phyloP scores from a whole-genome alignment of 306 rosid genomes.

The Canavalia gladiata region DNA sequence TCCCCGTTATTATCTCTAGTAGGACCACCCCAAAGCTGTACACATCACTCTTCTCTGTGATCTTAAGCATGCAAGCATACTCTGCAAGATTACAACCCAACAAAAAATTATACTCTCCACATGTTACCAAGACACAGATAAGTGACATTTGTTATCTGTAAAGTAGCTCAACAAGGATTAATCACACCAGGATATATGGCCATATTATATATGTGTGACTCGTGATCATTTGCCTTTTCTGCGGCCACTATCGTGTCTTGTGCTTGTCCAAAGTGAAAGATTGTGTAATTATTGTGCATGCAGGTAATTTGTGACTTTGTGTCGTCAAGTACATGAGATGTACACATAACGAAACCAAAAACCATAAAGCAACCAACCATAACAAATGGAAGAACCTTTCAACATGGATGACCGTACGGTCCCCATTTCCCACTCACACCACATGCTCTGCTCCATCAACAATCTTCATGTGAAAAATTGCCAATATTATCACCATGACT shows the following conservation, averaged over 20 bases:
- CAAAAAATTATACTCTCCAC: constrained; percentile 25
- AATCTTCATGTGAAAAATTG: constrained; percentile 10
- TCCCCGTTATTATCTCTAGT: constrained; percentile 85
- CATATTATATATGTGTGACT: constrained; percentile 6
- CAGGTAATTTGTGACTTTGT: constrained; percentile 44
- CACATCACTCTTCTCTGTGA: constrained; percentile 86
- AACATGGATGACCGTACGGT: constrained; percentile 27
- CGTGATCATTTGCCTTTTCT: constrained; percentile 48
- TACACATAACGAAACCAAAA: constrained; percentile 41
- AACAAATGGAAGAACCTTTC: not conserved
- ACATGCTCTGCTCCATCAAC: constrained; percentile 30
- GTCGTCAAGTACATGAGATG: constrained; percentile 49
- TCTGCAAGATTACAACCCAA: constrained; percentile 61
- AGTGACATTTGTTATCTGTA: constrained; percentile 29
- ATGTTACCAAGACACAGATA: not conserved
- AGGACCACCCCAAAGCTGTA: constrained; percentile 92
- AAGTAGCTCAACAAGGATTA: constrained; percentile 19
- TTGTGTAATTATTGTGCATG: constrained; percentile 49
- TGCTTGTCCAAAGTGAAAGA: constrained; percentile 39
- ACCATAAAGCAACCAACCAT: constrained; percentile 27
- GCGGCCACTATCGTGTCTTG: constrained; percentile 40
- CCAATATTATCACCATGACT: constrained; percentile 1
- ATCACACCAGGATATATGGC: not conserved
- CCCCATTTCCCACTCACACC: constrained; percentile 40
- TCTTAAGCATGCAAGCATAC: constrained; percentile 81